A percentile compares a stretch with the other conserved stretches of the same genome.
phyloP scores from a whole-genome alignment of 2,329 filamentous ascomycete species.

The Mycosphaerella sp. region DNA sequence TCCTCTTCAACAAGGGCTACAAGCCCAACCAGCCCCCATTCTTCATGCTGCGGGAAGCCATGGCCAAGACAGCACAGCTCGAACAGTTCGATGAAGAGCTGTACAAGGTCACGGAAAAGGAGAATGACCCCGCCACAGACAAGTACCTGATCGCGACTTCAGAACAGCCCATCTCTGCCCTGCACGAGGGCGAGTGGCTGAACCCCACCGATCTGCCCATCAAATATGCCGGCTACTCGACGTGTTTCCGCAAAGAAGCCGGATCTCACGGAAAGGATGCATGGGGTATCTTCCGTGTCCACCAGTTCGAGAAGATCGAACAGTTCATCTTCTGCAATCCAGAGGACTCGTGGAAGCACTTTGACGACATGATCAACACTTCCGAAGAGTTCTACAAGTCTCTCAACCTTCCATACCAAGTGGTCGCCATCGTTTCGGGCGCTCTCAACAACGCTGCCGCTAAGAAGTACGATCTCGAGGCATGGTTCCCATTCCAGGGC shows the following conservation, averaged over 20 bases:
- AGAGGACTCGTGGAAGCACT: constrained; percentile 86
- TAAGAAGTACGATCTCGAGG: constrained; percentile 95
- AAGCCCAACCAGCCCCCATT: constrained; percentile 64
- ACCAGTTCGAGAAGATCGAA: constrained; percentile 94
- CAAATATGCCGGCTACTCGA: constrained; percentile 82
- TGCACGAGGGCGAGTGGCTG: constrained; percentile 89
- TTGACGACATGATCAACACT: constrained; percentile 84
- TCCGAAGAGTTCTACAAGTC: constrained; percentile 96
- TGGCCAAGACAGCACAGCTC: constrained; percentile 97
- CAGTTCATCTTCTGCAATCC: constrained; percentile 77
- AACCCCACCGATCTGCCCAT: constrained; percentile 77
- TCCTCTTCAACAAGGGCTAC: constrained; percentile 66
- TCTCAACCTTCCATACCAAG: constrained; percentile 79
- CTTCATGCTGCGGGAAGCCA: constrained; percentile 91
- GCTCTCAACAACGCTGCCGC: constrained; percentile 82
- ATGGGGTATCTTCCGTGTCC: constrained; percentile 96
- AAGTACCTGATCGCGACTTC: constrained; percentile 80
- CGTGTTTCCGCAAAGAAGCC: constrained; percentile 93
- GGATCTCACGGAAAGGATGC: constrained; percentile 87
- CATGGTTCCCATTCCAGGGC: constrained; percentile 91
- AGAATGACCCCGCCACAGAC: constrained; percentile 72
- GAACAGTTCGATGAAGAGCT: constrained; percentile 97
- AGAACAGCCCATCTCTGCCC: constrained; percentile 86
- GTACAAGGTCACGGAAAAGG: constrained; percentile 85
- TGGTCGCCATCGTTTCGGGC: constrained; percentile 93